Conservation (phyloP, 108 stramenopile species). For the Pseudonitzschia multistriata region DNA sequence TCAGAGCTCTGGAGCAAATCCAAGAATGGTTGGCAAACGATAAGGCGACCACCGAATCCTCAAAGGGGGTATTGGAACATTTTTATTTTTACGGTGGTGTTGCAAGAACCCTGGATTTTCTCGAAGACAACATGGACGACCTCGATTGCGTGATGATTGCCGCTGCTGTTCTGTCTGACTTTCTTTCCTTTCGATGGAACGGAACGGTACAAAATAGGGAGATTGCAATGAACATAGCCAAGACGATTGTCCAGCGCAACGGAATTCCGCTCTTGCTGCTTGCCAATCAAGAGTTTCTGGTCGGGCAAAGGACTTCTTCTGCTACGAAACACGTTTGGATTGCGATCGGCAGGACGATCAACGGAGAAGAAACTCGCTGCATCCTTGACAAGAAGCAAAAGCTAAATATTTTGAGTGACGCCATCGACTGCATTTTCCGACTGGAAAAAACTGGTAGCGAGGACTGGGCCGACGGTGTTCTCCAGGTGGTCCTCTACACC, state of each 20-base stretch:
- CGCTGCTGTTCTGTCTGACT: neutral
- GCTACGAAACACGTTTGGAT: conserved; percentile 7
- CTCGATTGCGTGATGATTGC: neutral
- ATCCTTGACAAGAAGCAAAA: conserved; percentile 2
- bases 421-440: neutral
- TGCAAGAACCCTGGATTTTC: conserved; percentile 6
- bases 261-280: conserved; percentile 7
- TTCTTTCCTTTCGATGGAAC: conserved; percentile 13
- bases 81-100: neutral
- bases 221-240: neutral
- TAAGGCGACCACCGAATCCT: neutral
- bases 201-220: neutral
- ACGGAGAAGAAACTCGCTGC: conserved; percentile 1
- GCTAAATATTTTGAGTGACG: neutral
- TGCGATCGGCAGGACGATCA: neutral
- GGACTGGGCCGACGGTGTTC: neutral
- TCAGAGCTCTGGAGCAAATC: neutral
- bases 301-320: neutral
- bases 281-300: neutral
- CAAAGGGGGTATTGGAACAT: neutral
- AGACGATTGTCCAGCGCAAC: conserved; percentile 1
- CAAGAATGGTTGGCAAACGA: neutral
- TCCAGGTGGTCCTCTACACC: neutral
- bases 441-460: neutral
- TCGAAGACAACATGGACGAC: neutral